These are phyloP conservation scores for Taiozyma onychis DNA, from an alignment of 1,139 yeast species.

Conservation along the genomic window DNA sequence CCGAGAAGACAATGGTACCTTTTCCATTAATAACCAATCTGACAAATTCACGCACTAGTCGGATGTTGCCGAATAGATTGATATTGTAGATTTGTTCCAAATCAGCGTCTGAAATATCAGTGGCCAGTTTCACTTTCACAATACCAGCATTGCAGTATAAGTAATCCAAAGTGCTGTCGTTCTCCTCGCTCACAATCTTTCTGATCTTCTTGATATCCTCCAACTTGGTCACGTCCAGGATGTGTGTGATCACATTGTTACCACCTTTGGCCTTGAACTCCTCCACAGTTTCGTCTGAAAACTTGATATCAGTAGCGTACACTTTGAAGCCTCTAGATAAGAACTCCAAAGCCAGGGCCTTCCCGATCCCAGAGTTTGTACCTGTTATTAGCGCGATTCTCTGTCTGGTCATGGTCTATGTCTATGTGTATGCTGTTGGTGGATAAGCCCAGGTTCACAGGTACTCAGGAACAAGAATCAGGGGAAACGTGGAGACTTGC, in stretches of 20 bases:
- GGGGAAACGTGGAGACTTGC: neutral
- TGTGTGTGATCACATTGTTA: slow-evolving; percentile 13
- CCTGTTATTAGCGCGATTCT: slow-evolving; percentile 40
- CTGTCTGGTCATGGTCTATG: neutral
- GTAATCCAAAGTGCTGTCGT: slow-evolving; percentile 38
- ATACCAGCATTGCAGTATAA: slow-evolving; percentile 54
- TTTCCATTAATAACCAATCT: slow-evolving; percentile 49
- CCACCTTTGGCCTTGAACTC: slow-evolving; percentile 31
- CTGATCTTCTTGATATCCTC: slow-evolving; percentile 42
- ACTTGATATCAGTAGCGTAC: slow-evolving; percentile 52
- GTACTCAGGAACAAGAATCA: neutral
- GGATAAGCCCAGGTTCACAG: neutral
- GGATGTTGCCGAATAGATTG: slow-evolving; percentile 54
- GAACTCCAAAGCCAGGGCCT: slow-evolving; percentile 50
- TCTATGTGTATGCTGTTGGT: neutral
- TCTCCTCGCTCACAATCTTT: slow-evolving; percentile 29
- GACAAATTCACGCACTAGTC: slow-evolving; percentile 48
- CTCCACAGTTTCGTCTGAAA: slow-evolving; percentile 45
- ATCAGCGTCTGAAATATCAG: slow-evolving; percentile 48
- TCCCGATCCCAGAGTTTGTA: slow-evolving; percentile 65
- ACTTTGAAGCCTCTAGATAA: slow-evolving; percentile 51
- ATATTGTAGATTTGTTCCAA: slow-evolving; percentile 47
- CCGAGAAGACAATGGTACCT: slow-evolving; percentile 62
- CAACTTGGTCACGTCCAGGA: slow-evolving; percentile 44
- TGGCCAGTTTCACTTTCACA: slow-evolving; percentile 51